phyloP scores from a whole-genome alignment of 2,329 filamentous ascomycete genomes.

The Calycina herbarum region DNA sequence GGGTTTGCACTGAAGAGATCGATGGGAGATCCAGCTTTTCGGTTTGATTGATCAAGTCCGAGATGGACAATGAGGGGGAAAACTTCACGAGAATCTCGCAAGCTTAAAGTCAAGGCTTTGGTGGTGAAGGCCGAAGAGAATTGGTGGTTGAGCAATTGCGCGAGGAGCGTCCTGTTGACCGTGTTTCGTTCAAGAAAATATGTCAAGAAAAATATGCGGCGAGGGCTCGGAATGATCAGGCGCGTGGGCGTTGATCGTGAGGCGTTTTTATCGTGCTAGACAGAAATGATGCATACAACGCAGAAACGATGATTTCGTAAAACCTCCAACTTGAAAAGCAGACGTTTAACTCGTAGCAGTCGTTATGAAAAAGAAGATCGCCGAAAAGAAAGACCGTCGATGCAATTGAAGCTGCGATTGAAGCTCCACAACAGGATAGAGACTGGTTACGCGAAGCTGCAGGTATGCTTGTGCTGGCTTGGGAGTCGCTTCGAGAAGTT shows the following conservation, averaged over 20 bases:
- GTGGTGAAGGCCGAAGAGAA: conserved; percentile 9
- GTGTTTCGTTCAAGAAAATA: not conserved
- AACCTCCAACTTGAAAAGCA: conserved; percentile 34
- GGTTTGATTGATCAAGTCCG: conserved; percentile 51
- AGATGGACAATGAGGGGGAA: conserved; percentile 32
- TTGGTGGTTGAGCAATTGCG: conserved; percentile 7
- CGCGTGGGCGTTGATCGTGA: conserved; percentile 3
- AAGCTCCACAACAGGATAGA: conserved; percentile 37
- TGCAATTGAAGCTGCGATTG: conserved; percentile 38
- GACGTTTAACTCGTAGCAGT: conserved; percentile 47
- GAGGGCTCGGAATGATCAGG: conserved; percentile 1
- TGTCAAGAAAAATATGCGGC: conserved; percentile 4
- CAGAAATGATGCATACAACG: conserved; percentile 32
- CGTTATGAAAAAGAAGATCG: conserved; percentile 39
- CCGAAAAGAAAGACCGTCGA: conserved; percentile 36
- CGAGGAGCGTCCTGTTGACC: not conserved
- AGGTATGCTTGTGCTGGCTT: conserved; percentile 41
- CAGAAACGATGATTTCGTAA: conserved; percentile 33
- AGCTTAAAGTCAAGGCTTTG: conserved; percentile 13
- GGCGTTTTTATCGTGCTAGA: conserved; percentile 30
- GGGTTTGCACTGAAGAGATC: conserved; percentile 79
- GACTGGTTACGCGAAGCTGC: conserved; percentile 37
- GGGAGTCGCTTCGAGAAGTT: conserved; percentile 33
- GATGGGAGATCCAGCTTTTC: conserved; percentile 94
- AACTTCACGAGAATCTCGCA: conserved; percentile 31